Base-by-base conservation (phyloP, 805 yeast species). In the Barnettozyma salicaria region DNA sequence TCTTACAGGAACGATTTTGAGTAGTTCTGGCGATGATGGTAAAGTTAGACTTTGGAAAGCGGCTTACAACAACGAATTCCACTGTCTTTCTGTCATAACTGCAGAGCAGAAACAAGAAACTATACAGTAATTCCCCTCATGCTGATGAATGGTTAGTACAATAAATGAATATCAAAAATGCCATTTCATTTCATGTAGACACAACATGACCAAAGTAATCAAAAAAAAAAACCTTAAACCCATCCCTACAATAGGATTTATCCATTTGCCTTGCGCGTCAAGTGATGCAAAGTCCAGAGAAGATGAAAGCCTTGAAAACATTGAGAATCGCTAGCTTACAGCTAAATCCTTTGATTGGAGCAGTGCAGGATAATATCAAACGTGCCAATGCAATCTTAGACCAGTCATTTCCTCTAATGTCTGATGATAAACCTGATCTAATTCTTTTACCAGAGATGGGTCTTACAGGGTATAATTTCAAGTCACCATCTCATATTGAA, bases 11-110 rank as follows among this genome's bases (percentile, higher is more conserved):
- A 86, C 97, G 0, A 79, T 92, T 5, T 63, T 92, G 44, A 83
- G 96, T 48, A 80, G 92, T 32, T 87, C 97, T 6, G 97, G 98
- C 14, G 97, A 89, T 55, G 97, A 92, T 56, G 97, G 97, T 4
- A 78, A 80, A 45, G 80, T 90, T 6, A 67, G 96, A 49, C 68
- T 92, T 47, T 92, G 97, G 95, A 92, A 90, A 60, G 74, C 95
- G 18, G 77, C 85, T 24, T 86, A 83, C 56, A 73, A 81, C 41
- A 84, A 83, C 50, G 85, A 84, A 52, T 92, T 88, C 72, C 87
- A 82, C 61, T 88, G 96, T 58, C 78, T 90, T 77, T 86, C 96
- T 43, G 89, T 87, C 16, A 75, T 84, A 19, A 70, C 80, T 39
- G 81, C 83, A 17, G 80, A 77, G 42, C 60, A 60, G 37, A 49